A percentile compares a stretch with the other conserved stretches of the same genome.
phyloP scores from a whole-genome alignment of 2,329 filamentous ascomycete genomes.

The Curvularia sp. region DNA sequence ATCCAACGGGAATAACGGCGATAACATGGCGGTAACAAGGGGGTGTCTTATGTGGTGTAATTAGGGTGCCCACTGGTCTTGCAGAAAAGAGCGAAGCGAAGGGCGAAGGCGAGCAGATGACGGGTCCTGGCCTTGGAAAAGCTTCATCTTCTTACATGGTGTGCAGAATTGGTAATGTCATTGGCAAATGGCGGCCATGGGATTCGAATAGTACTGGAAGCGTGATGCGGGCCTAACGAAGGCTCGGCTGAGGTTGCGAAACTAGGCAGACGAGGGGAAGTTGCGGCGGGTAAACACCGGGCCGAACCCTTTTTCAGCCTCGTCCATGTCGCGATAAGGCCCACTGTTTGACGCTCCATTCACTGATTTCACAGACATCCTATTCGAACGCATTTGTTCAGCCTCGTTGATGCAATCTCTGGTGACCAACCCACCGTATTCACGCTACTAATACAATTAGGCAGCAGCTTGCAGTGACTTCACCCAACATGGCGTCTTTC shows the following conservation, averaged over 20 bases:
- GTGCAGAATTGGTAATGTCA: neutral
- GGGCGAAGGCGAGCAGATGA: neutral
- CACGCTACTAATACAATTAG: neutral
- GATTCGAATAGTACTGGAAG: neutral
- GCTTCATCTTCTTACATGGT: neutral
- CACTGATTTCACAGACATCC: no score
- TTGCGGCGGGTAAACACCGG: neutral
- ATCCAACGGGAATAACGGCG: conserved; percentile 14
- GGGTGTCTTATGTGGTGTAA: neutral
- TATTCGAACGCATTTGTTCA: neutral
- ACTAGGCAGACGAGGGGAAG: conserved; percentile 3
- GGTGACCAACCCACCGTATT: neutral
- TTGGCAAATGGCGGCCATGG: neutral
- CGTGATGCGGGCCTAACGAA: conserved; percentile 2
- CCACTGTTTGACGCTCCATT: no score
- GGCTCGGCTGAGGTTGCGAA: neutral
- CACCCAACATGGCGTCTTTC: neutral
- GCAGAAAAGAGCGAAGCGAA: neutral
- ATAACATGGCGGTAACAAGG: conserved; percentile 3
- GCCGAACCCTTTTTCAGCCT: neutral
- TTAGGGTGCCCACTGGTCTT: neutral
- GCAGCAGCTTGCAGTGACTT: neutral
- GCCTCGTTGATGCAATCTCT: no score
- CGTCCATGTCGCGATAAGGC: neutral
- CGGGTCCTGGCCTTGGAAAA: neutral